Percentiles rank a stretch among this genome's conserved stretches.
These are phyloP conservation scores for Stephanodiscus triporus DNA, from an alignment of 108 stramenopile genomes.

Conservation along the genomic window DNA sequence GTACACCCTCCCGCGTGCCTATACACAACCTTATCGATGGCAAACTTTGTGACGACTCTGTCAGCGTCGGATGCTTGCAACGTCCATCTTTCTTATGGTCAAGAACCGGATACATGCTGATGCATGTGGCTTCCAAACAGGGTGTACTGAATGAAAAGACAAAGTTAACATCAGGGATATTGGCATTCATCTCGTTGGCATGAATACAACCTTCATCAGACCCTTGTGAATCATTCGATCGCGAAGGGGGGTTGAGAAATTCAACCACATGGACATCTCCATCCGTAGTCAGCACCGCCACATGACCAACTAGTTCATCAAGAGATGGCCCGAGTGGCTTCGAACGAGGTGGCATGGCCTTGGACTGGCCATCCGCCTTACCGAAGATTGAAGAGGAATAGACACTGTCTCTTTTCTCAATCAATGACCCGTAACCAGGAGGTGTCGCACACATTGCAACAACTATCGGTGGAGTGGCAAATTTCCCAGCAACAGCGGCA, in stretches of 20 bases:
- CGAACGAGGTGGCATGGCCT: not conserved
- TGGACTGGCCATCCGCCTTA: not conserved
- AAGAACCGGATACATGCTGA: constrained; percentile 34
- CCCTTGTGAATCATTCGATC: constrained; percentile 1
- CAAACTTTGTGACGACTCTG: not conserved
- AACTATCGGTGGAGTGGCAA: constrained; percentile 17
- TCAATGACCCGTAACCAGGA: constrained; percentile 12
- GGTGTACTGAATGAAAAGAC: constrained; percentile 32
- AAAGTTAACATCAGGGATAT: constrained; percentile 20
- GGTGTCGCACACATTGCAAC: constrained; percentile 47
- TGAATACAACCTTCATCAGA: not conserved
- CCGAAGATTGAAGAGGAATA: not conserved
- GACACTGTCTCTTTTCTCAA: constrained; percentile 10
- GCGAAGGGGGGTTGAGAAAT: not conserved
- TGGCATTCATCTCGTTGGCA: not conserved
- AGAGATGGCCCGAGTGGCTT: not conserved
- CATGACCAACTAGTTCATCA: constrained; percentile 30
- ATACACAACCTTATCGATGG: constrained; percentile 27
- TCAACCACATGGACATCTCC: constrained; percentile 39
- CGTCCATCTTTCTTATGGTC: not conserved
- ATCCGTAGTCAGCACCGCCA: constrained; percentile 39
- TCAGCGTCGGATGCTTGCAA: too few species aligned
- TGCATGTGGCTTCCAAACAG: constrained; percentile 33
- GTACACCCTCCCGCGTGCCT: constrained; percentile 38
- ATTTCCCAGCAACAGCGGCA: not conserved